phyloP scores from a whole-genome alignment of 257 asterid genomes.

The Lycium ferocissimum region DNA sequence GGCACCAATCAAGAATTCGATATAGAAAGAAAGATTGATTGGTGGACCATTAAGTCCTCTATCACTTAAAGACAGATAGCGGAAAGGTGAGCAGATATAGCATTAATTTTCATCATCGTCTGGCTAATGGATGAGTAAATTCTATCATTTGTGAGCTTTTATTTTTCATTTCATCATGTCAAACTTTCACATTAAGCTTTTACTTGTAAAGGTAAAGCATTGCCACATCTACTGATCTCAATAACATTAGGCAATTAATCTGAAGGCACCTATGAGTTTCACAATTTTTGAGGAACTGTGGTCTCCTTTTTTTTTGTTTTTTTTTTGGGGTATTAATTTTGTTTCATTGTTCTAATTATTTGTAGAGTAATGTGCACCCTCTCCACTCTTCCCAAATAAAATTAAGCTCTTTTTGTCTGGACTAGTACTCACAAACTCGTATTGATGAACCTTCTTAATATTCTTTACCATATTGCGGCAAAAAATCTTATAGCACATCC shows the following conservation, averaged over 20 bases:
- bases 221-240: not conserved
- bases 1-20: not conserved
- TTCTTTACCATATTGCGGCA: not conserved
- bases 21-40: slow-evolving; percentile 9
- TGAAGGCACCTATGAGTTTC: slow-evolving; percentile 7
- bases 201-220: not conserved
- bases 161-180: not conserved
- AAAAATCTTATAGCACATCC: not conserved
- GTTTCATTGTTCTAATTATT: not conserved
- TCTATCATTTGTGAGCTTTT: not conserved
- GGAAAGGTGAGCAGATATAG: not conserved
- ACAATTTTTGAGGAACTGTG: slow-evolving; percentile 7
- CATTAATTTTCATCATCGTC: not conserved
- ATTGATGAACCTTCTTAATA: slow-evolving; percentile 5
- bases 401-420: not conserved
- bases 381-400: not conserved
- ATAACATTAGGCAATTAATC: not conserved
- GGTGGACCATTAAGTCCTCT: not conserved
- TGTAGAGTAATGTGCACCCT: slow-evolving; percentile 14
- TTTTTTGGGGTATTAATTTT: not conserved
- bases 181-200: not conserved
- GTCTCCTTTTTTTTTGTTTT: slow-evolving; percentile 2
- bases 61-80: not conserved
- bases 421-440: not conserved
- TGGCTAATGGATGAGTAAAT: not conserved